Base-by-base conservation (phyloP, 768 basidiomycete genomes). In the Hygrocybe punicea region DNA sequence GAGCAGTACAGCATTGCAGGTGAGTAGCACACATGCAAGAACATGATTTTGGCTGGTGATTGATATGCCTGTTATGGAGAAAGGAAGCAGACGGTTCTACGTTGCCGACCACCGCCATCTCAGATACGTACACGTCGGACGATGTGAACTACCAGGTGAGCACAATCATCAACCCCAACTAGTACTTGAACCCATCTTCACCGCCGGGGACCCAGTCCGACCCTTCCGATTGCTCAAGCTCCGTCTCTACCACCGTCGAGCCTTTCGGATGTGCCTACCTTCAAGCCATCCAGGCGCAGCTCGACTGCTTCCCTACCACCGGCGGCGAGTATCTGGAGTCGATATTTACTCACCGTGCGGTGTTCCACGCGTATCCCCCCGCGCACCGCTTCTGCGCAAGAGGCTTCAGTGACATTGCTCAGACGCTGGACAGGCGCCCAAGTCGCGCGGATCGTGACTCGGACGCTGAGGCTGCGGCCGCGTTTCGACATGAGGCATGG, bases 301-400 rank as follows among this genome's bases (percentile, higher is more conserved):
- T 86, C 69, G 80, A 78, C 62, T 74, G 69, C 44, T 81, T 73
- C 59, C 69, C 68, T 54, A 89, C 85, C 55, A 86, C 85, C 47
- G 78, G 81, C 72, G 88, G 87, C 63, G 87, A 81, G 57, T 91
- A 89, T 65, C 81, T 91, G 70, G 89, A 91, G 65, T 78, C 81
- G 51, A 84, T 91, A 63, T 87, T 89, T 71, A 83, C 84, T 0
- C 89, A 91, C 73, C 87, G 89, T 66, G 83, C 86, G 67, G 81
- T 86, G 36, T 76, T 85, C 59, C 74, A 71, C 60, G 80, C 84
- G 9, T 84, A 76, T 65, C 88, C 89, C 5, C 73, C 76, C 54
- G 84, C 75, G 10, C 89, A 91, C 73, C 69, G 59, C 57, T 79
- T 81, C 33, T 91, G 89, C 73, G 82, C 85, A 50, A 73, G 77